These are phyloP conservation scores for Solanum stenotomum DNA, from an alignment of 257 asterid genomes.

Conservation along the genomic window DNA sequence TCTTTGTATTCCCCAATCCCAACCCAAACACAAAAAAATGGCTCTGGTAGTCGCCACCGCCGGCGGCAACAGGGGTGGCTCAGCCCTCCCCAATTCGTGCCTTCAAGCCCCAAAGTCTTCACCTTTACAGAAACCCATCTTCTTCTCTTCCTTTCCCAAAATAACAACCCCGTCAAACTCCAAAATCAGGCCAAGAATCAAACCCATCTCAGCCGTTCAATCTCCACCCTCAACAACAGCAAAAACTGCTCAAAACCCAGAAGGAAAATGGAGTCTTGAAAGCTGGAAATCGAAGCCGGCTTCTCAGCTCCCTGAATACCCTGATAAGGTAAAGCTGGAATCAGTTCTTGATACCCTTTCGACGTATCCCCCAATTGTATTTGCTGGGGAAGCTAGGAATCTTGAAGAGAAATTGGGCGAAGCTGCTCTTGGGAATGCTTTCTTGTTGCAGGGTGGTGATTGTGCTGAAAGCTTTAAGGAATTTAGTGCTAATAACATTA, in stretches of 20 bases:
- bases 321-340: slow-evolving; percentile 32
- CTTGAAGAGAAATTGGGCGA: slow-evolving; percentile 64
- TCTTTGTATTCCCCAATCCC: neutral
- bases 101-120: neutral
- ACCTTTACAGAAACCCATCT: slow-evolving; percentile 11
- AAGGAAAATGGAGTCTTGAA: slow-evolving; percentile 38
- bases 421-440: slow-evolving; percentile 72
- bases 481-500: slow-evolving; percentile 64
- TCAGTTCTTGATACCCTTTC: slow-evolving; percentile 54
- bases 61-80: neutral
- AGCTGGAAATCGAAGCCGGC: slow-evolving; percentile 73
- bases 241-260: slow-evolving; percentile 14
- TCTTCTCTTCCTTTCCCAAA: slow-evolving; percentile 15
- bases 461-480: slow-evolving; percentile 89
- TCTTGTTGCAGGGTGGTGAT: slow-evolving; percentile 74
- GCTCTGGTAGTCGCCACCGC: slow-evolving; percentile 8
- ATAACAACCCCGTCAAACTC: neutral
- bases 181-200: slow-evolving; percentile 16
- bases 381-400: slow-evolving; percentile 75
- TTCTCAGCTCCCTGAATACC: slow-evolving; percentile 58
- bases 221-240: slow-evolving; percentile 24
- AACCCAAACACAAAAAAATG: slow-evolving; percentile 2
- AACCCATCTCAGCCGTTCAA: slow-evolving; percentile 41
- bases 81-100: slow-evolving; percentile 17
- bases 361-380: slow-evolving; percentile 68